Base-by-base conservation (phyloP, 441 rosid genomes). In the Populus hybrid region DNA sequence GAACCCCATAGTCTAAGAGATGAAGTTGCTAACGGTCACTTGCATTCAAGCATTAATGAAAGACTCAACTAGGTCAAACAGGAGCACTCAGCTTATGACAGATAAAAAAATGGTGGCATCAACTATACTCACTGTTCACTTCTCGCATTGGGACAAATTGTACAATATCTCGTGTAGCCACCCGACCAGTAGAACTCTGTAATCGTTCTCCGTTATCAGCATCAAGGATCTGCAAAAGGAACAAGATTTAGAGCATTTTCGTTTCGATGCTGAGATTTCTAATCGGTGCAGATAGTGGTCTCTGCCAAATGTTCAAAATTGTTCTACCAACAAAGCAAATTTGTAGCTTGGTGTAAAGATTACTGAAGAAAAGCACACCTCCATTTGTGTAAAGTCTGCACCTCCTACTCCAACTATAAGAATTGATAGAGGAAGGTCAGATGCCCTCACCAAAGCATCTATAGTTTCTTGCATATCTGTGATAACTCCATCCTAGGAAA, bases 341-440 rank as follows among this genome's bases (percentile, higher is more conserved):
- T 61, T 42, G 10, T 11, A n/a, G 16, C 40, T 16, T 30, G 38
- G 8, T n/a, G 14, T 21, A 61, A 32, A 63, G 30, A 30, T 5
- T 32, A 61, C 32, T 46, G 40, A 36, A 40, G 16, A 69, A 89
- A 86, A 80, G 26, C 93, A 61, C 84, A 94, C 97, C 99, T 95
- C 95, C 99, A 95, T 95, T 85, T 93, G 92, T 85, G 84, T 91
- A 73, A 90, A 95, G 82, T 95, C 99, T 28, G 97, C 99, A 81
- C 97, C 97, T 82, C 99, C 99, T 10, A 93, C 97, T 74, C 97
- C 99, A 67, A 93, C 92, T 20, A 93, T 92, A 69, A 95, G 92
- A 81, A 95, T 89, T 34, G 97, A 95, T 73, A 93, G 76, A 11
- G 98, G 98, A 21, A 94, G 92, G 83, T 92, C 97, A 26, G 97